A percentile compares a stretch with the other conserved stretches of the same genome.
These are phyloP conservation scores for Wickerhamomyces bovis DNA, from an alignment of 805 yeast species.

Conservation along the genomic window DNA sequence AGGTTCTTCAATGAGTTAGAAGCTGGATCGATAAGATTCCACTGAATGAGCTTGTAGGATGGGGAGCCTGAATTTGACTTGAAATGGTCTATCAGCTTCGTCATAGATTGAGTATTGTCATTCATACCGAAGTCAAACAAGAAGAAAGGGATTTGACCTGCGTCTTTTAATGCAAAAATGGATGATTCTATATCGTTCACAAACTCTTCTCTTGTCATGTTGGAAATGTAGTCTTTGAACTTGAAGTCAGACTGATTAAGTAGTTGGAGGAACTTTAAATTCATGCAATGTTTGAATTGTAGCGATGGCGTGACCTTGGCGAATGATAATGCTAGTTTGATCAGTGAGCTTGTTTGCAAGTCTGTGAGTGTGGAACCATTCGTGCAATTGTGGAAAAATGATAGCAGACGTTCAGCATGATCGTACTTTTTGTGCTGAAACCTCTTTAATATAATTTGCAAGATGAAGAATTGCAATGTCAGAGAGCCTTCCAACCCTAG, in stretches of 20 bases:
- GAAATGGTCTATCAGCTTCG: conserved; percentile 1
- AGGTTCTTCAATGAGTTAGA: conserved; percentile 2
- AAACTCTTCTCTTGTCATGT: conserved; percentile 8
- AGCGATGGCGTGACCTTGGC: conserved; percentile 11
- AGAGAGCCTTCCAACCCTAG: not conserved
- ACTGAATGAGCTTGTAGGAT: conserved; percentile 7
- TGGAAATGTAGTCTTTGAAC: conserved; percentile 16
- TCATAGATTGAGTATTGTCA: conserved; percentile 9
- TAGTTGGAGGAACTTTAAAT: conserved; percentile 18
- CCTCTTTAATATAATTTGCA: conserved; percentile 18
- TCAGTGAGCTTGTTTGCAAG: conserved; percentile 10
- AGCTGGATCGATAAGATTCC: conserved; percentile 13
- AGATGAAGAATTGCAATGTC: conserved; percentile 14
- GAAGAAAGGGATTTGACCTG: conserved; percentile 11
- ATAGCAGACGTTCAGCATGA: conserved; percentile 1
- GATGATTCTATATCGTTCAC: conserved; percentile 4
- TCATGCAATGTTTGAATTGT: conserved; percentile 16
- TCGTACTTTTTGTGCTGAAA: conserved; percentile 14
- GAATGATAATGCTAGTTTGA: conserved; percentile 17
- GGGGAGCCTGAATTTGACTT: not conserved
- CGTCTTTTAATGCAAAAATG: conserved; percentile 1
- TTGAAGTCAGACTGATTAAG: conserved; percentile 11
- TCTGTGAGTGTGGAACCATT: conserved; percentile 1
- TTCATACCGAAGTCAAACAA: conserved; percentile 9
- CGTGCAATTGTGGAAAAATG: conserved; percentile 9